These are phyloP conservation scores for Macrolepiota albuminosa DNA, from an alignment of 768 basidiomycete species.

Conservation along the genomic window DNA sequence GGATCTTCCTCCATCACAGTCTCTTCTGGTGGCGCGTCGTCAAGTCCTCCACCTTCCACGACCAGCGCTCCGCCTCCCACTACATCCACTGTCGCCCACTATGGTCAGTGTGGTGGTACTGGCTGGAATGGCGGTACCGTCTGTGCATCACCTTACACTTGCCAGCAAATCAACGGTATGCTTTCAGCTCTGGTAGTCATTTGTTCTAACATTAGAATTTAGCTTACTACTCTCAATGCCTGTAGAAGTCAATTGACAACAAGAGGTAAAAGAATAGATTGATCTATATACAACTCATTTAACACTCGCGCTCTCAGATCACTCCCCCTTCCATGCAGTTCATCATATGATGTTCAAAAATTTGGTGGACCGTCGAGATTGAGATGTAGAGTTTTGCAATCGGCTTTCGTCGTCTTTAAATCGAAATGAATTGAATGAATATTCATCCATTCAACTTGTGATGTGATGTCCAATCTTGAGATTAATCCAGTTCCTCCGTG, in stretches of 20 bases:
- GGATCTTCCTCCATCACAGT: conserved; percentile 22
- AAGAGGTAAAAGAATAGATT: not conserved
- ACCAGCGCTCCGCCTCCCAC: not conserved
- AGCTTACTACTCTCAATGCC: conserved; percentile 2
- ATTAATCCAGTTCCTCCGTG: not conserved
- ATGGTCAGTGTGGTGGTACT: conserved; percentile 1
- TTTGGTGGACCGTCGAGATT: not conserved
- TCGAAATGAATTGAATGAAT: not conserved
- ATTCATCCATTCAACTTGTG: not conserved
- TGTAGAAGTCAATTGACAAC: not conserved
- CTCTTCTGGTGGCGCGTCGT: not conserved
- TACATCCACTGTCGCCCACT: not conserved
- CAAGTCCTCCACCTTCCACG: not conserved
- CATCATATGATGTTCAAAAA: not conserved
- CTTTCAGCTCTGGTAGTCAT: not conserved
- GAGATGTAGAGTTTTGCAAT: not conserved
- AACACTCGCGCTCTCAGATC: not conserved
- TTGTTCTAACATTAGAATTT: not conserved
- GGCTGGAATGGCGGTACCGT: conserved; percentile 1
- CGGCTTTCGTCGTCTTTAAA: not conserved
- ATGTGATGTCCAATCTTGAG: not conserved
- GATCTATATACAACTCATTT: not conserved
- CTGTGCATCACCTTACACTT: conserved; percentile 1
- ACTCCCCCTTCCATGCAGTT: not conserved
- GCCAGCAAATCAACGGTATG: not conserved